These are phyloP conservation scores for Prunus salicina DNA, from an alignment of 306 rosid species.

Conservation along the genomic window DNA sequence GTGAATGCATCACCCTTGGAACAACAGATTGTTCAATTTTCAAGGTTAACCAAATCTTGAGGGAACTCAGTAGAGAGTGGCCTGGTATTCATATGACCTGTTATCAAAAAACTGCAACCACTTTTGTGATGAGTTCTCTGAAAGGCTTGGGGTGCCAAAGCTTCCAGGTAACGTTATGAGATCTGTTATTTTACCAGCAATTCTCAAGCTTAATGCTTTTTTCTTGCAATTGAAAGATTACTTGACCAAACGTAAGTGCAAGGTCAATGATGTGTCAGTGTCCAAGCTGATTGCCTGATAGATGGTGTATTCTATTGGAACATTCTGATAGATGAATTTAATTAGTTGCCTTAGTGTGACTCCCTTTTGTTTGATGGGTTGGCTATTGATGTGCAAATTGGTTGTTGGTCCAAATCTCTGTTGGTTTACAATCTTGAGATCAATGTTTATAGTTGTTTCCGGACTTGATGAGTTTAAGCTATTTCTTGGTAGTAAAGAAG, in stretches of 20 bases:
- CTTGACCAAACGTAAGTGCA: background rate
- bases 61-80: constrained; percentile 99
- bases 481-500: background rate
- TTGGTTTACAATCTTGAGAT: background rate
- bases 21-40: constrained; percentile 59
- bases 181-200: background rate
- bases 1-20: constrained; percentile 76
- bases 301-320: background rate
- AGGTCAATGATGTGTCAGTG: background rate
- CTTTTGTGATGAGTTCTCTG: constrained; percentile 95
- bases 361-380: background rate
- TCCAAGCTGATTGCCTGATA: background rate
- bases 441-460: background rate
- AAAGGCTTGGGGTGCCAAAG: constrained; percentile 76
- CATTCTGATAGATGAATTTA: background rate
- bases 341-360: background rate
- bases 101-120: constrained; percentile 96
- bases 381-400: background rate
- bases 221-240: background rate
- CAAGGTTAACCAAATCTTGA: constrained; percentile 83
- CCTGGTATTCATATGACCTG: constrained; percentile 78
- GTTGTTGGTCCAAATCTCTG: background rate
- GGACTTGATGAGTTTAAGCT: background rate
- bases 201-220: background rate
- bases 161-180: constrained; percentile 73